phyloP scores from a whole-genome alignment of 2,329 filamentous ascomycete genomes.

The Trichophyton verrucosum region DNA sequence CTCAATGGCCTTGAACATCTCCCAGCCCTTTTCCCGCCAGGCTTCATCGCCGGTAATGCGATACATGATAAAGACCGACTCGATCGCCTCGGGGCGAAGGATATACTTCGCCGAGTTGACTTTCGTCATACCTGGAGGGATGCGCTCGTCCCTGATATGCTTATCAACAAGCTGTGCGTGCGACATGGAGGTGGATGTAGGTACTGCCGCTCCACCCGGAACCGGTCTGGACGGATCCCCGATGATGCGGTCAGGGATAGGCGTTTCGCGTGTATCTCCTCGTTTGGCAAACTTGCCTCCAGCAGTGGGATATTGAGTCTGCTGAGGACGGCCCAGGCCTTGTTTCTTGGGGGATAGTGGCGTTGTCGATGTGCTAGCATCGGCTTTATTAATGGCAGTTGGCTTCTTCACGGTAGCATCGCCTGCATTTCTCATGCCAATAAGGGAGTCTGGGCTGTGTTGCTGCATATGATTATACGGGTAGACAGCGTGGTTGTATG shows the following conservation, averaged over 20 bases:
- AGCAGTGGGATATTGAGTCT: slow-evolving; percentile 17
- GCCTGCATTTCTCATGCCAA: slow-evolving; percentile 4
- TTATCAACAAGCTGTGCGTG: slow-evolving; percentile 29
- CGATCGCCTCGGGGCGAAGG: slow-evolving; percentile 66
- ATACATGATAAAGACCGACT: slow-evolving; percentile 82
- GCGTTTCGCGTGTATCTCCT: background rate
- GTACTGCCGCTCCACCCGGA: slow-evolving; percentile 8
- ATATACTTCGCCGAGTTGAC: slow-evolving; percentile 24
- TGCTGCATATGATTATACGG: slow-evolving; percentile 6
- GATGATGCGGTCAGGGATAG: slow-evolving; percentile 1
- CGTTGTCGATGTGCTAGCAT: slow-evolving; percentile 5
- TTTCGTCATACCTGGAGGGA: slow-evolving; percentile 32
- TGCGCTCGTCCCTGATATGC: slow-evolving; percentile 32
- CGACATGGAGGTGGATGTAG: slow-evolving; percentile 20
- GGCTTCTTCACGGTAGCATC: slow-evolving; percentile 10
- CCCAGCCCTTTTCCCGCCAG: slow-evolving; percentile 75
- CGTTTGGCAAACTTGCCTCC: slow-evolving; percentile 2
- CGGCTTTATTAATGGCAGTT: slow-evolving; percentile 1
- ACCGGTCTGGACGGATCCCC: background rate
- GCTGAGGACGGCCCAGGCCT: background rate
- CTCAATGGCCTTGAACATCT: slow-evolving; percentile 65
- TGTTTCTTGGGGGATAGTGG: background rate
- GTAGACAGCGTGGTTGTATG: slow-evolving; percentile 12
- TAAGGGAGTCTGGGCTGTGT: background rate
- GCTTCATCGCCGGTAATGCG: slow-evolving; percentile 67